Evolutionary conservation across 805 yeast genomes (phyloP), one percentile per base, ranked within the genome.

Genomic region (Teunomyces barrocoloradensis): DNA sequence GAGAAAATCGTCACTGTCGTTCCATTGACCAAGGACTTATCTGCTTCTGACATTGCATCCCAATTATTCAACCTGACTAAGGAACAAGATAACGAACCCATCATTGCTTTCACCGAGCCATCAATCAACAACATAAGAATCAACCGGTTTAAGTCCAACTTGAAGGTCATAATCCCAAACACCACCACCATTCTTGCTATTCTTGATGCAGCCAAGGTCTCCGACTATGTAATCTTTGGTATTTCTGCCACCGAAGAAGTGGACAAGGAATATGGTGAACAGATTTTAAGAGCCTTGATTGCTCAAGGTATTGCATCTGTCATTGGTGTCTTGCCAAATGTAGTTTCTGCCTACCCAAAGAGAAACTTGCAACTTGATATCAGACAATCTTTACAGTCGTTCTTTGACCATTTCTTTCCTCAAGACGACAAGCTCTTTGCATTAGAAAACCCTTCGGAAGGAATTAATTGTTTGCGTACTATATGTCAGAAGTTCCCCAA

Each of bases 141-240:
- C 18, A 71, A 75, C 20, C 80, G 89, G 49, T 94, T 87, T 68
- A 87, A 86, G 64, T 79, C 92, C 43, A 82, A 79, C 56, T 61
- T 94, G 50, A 87, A 88, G 61, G 73, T 91, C 44, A 78, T 89
- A 3, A 69, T 86, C 18, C 96, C 96, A 1, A 84, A 87, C 56
- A 78, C 78, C 71, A 61, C 69, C 44, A 80, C 86, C 60, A 77
- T 90, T 44, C 64, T 88, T 32, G 73, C 86, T 15, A 76, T 94
- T 28, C 63, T 94, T 48, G 97, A 94, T 68, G 86, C 95, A 29
- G 89, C 95, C 15, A 88, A 88, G 60, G 81, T 88, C 5, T 84
- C 98, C 0, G 99, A 94, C 71, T 89, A 82, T 61, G 94, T 90
- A 2, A 71, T 95, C 1, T 87, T 94, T 64, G 95, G 91, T n/a